Base-by-base conservation (phyloP, 2,329 filamentous ascomycete genomes). In the Colletotrichum tanaceti region DNA sequence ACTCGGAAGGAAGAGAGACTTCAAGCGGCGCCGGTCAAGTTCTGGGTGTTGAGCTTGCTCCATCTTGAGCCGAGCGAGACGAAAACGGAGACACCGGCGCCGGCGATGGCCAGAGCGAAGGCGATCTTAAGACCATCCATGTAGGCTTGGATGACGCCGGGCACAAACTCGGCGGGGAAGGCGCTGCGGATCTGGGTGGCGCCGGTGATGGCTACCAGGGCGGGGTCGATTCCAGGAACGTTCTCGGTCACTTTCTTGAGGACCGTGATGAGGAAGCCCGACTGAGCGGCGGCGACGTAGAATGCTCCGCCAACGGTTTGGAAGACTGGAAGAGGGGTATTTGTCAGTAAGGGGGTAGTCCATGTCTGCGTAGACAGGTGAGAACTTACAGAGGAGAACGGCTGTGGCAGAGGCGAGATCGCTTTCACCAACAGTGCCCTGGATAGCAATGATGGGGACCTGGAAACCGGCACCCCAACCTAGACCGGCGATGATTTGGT, bases 91-190 rank as follows among this genome's bases (percentile, higher is more conserved):
- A 84, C 60, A 3, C 82, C 82, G 2, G 78, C 82, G 38, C 82
- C 84, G 5, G 89, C 75, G 22, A 84, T 81, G 16, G 84, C 83
- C 71, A 90, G 81, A 11, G 88, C 90, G 46, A 89, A 86, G 5
- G 84, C 82, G 9, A 91, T 88, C 74, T 90, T 89, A 72, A 90
- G 86, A 0, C 87, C 87, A 61, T 86, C 78, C 72, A 86, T 91
- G 79, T 93, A 93, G 0, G 87, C 88, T 0, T 77, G 71, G 32
- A 91, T 81, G 47, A 92, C 88, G 0, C 82, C 79, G 0, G 79
- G 74, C 2, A 90, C 79, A 65, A 81, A 82, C n/a, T 85, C 75
- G 0, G 73, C 64, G 0, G 82, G 74, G 71, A 92, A 87, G 2
- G 78, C 78, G 5, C 74, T 68, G 71, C 87, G 84, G 44, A 93